Percentiles rank a stretch among this genome's conserved stretches.
Conservation (phyloP, 2,329 filamentous ascomycete species). For the Trichoderma breve region DNA sequence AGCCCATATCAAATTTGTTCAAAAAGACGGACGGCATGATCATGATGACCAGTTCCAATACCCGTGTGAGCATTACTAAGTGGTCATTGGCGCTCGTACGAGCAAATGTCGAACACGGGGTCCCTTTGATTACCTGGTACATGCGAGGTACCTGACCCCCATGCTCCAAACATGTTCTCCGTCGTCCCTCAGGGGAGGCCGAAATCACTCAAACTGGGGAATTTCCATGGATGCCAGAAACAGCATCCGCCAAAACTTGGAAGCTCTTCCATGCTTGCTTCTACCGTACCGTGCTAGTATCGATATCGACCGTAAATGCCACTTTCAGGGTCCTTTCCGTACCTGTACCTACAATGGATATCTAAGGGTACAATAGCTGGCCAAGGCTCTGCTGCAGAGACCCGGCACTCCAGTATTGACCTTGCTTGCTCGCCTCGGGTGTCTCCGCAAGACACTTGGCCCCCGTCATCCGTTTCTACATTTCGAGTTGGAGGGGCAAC, state of each 20-base stretch:
- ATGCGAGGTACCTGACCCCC: background rate
- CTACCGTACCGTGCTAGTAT: background rate
- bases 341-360: background rate
- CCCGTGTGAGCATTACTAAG: background rate
- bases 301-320: background rate
- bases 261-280: background rate
- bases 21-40: background rate
- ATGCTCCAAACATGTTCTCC: background rate
- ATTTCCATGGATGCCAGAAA: background rate
- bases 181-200: background rate
- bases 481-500: slow-evolving; percentile 6
- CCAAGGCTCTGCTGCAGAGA: slow-evolving; percentile 1
- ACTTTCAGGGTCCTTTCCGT: background rate
- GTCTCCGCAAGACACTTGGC: slow-evolving; percentile 5
- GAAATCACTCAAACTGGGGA: background rate
- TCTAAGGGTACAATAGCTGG: background rate
- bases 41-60: background rate
- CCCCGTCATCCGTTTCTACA: background rate
- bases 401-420: background rate
- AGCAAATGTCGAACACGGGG: background rate
- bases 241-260: background rate
- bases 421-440: background rate
- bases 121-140: background rate
- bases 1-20: background rate
- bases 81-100: background rate